Base-by-base conservation (phyloP, 1,284 basidiomycete genomes). In the Kalmanozyma brasiliensis region DNA sequence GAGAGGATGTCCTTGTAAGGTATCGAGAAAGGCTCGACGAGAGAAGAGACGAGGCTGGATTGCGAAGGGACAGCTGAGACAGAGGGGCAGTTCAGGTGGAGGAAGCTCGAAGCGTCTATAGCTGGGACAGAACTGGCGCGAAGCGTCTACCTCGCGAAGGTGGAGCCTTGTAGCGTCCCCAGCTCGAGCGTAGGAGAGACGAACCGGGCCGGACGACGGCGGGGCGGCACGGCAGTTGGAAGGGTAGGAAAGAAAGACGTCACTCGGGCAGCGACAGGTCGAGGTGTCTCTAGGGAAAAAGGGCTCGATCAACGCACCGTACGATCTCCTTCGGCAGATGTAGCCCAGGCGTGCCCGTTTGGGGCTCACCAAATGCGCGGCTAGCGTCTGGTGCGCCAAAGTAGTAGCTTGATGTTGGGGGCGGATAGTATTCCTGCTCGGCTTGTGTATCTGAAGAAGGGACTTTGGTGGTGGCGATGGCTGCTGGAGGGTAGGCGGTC, bases 261-360 rank as follows among this genome's bases (percentile, higher is more conserved):
- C 26, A 11, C 4, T 29, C n/a, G 5, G 23, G 16, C 24, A 22
- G 16, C 3, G 22, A 9, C 5, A 0, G 19, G 38, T 19, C 17
- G 2, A 17, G 19, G 34, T 16, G 34, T 7, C 7, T 7, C 2
- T 19, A 20, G 45, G 7, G 24, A 7, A 3, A 19, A 29, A 17
- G 40, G 40, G 23, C 11, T 10, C 17, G 19, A 20, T 24, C 17
- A 13, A 52, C 72, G 8, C 20, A 74, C 73, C 74, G 86, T 56
- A 93, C 84, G 59, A 93, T 87, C 83, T 93, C 91, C 49, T 91
- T 87, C n/a, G 91, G 91, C 73, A 91, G 88, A 78, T 93, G 90
- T 20, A 90, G 82, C 7, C 90, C 90, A 53, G 93, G 89, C 51
- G 89, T 89, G 2, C 91, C 91, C n/a, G 89, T 82, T 1, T 91